Base-by-base conservation (phyloP, 768 basidiomycete genomes). In the Flagelloscypha sp. region DNA sequence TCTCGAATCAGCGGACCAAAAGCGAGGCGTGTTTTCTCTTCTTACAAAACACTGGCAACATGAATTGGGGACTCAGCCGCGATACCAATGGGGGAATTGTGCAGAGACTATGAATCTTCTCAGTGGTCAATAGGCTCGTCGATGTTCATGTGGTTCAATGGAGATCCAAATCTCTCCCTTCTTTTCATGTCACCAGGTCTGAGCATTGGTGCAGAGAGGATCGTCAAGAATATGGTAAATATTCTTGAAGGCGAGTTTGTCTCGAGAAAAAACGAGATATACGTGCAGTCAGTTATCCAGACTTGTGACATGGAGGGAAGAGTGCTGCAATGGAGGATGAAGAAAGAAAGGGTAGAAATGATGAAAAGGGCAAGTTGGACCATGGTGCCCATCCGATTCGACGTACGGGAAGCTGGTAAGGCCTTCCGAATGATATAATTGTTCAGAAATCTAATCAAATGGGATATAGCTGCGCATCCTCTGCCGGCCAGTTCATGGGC, bases 281-380 rank as follows among this genome's bases (percentile, higher is more conserved):
- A 5, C 36, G 12, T 36, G 4, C 16, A 19, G 39, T 10, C 27
- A 36, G 0, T 32, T 33, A 21, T 30, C 34, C 25, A 40, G n/a
- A 5, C 27, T 29, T 28, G 31, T 3, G 37, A 39, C 15, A 31
- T 44, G 2, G 34, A 32, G 0, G 27, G 24, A 8, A n/a, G 35
- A 15, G 35, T 27, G 35, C 34, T 44, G 9, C 21, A 33, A 8
- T 44, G 42, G 42, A 23, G 38, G n/a, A 16, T 43, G 38, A 39
- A 35, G 17, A 12, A 22, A 11, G 38, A 22, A 6, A 30, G 39
- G 7, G 39, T 35, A 1, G 17, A 20, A 23, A 15, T 1, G 18
- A 44, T 44, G 42, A 38, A 38, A 4, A 22, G 8, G 3, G 42
- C 39, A 22, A 35, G 30, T 1, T 44, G 42, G 42, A 27, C 24